Base-by-base conservation (phyloP, 352 stramenopile genomes). In the Pythium periplocum region DNA sequence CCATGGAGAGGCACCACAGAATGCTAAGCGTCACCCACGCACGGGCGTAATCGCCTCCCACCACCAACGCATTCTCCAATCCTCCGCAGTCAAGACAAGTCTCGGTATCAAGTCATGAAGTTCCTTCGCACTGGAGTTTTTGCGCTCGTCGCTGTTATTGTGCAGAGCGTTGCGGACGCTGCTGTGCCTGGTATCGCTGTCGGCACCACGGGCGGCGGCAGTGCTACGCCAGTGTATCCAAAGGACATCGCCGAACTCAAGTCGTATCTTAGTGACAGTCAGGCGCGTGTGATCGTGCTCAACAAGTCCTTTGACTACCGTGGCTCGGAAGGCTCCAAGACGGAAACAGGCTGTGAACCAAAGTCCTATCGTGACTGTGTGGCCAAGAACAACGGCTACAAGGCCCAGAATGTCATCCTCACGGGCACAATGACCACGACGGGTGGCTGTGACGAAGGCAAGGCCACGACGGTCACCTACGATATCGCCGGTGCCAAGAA, bases 401-500 rank as follows among this genome's bases (percentile, higher is more conserved):
- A 77, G 56, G 63, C 68, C 37, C 74, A 85, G 44, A 67, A 85
- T 10, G 67, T 78, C 43, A 85, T 85, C 50, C 56, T 85, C 30
- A 68, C 55, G n/a, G 71, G 71, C 17, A 68, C 64, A 44, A 81
- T 79, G 62, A 51, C 58, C 50, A 82, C 75, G 62, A 83, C 71
- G 2, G 70, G 75, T 7, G 75, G 75, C 8, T 83, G 71, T 41
- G 56, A 61, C 4, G 51, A 83, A 9, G 73, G 69, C 36, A 55
- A 54, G 34, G 37, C 46, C 1, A 64, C 78, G 31, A 67, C 52
- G 0, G 49, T 84, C 46, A 71, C 71, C 10, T 84, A 78, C 51
- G 71, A 84, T 45, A 56, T 73, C 32, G 69, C 70, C 1, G 69
- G 45, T 34, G 55, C 45, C 42, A 68, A 66, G 45, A 59, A 68